A percentile compares a stretch with the other conserved stretches of the same genome.
Conservation (phyloP, 495 filamentous ascomycete genomes). For the Trichocladium uniseriatum region DNA sequence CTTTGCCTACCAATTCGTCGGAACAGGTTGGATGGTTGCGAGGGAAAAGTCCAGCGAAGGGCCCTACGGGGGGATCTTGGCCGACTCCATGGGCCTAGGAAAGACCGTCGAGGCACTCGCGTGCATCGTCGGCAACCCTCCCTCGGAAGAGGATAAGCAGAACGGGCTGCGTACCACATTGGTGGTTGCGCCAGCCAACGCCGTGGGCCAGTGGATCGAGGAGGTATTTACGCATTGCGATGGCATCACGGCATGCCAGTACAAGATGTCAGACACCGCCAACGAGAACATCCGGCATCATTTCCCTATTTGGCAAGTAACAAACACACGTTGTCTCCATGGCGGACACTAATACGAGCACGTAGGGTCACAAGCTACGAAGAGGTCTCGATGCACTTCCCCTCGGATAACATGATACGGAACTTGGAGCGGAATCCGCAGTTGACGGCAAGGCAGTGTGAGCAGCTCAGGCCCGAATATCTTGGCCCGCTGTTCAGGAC, state of each 20-base stretch:
- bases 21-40: constrained; percentile 25
- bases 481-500: constrained; percentile 8
- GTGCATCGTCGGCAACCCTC: constrained; percentile 47
- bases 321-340: too few relatives aligned
- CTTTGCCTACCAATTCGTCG: constrained; percentile 22
- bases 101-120: constrained; percentile 74
- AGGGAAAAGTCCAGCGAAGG: constrained; percentile 6
- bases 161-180: constrained; percentile 36
- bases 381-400: constrained; percentile 15
- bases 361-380: constrained; percentile 20
- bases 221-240: constrained; percentile 48
- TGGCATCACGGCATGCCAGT: constrained; percentile 12
- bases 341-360: background rate
- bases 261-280: constrained; percentile 25
- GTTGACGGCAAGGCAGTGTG: constrained; percentile 5
- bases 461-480: background rate
- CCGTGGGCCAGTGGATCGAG: constrained; percentile 59
- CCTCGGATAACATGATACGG: constrained; percentile 4
- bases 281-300: background rate
- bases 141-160: constrained; percentile 16
- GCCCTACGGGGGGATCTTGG: constrained; percentile 51
- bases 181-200: constrained; percentile 53
- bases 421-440: background rate
- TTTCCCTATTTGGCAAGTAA: background rate
- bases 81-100: constrained; percentile 67